phyloP scores from a whole-genome alignment of 2,329 filamentous ascomycete genomes.

The Botrytis cinerea region DNA sequence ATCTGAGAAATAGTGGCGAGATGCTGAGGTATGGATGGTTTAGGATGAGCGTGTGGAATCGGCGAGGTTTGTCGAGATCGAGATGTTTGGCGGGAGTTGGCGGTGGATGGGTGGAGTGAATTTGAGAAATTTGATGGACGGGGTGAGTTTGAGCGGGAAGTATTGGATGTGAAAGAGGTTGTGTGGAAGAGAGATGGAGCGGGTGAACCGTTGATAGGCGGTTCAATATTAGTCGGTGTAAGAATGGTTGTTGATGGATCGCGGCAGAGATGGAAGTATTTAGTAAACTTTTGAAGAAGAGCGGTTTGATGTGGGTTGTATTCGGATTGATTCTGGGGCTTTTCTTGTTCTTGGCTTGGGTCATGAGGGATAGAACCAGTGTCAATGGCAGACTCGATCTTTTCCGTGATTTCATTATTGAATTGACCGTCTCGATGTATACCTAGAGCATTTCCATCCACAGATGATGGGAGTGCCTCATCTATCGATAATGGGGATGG shows the following conservation, averaged over 20 bases:
- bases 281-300: slow-evolving; percentile 46
- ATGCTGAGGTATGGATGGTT: slow-evolving; percentile 54
- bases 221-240: slow-evolving; percentile 63
- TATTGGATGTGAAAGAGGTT: slow-evolving; percentile 50
- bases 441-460: slow-evolving; percentile 22
- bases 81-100: slow-evolving; percentile 33
- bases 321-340: slow-evolving; percentile 26
- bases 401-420: slow-evolving; percentile 32
- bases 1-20: slow-evolving; percentile 76
- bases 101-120: slow-evolving; percentile 30
- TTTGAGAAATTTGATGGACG: slow-evolving; percentile 27
- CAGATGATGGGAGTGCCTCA: neutral
- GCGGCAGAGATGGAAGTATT: slow-evolving; percentile 41
- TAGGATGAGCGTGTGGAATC: neutral
- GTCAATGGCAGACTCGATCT: slow-evolving; percentile 27
- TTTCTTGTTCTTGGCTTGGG: slow-evolving; percentile 39
- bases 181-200: slow-evolving; percentile 33
- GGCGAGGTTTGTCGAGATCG: slow-evolving; percentile 18
- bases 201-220: slow-evolving; percentile 64
- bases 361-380: slow-evolving; percentile 9
- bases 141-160: slow-evolving; percentile 31
- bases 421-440: slow-evolving; percentile 28
- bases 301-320: slow-evolving; percentile 8
- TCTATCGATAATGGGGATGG: neutral
- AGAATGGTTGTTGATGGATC: slow-evolving; percentile 51